Evolutionary conservation across 257 asterid genomes (phyloP).

Genomic region (Jacaranda copaia): DNA sequence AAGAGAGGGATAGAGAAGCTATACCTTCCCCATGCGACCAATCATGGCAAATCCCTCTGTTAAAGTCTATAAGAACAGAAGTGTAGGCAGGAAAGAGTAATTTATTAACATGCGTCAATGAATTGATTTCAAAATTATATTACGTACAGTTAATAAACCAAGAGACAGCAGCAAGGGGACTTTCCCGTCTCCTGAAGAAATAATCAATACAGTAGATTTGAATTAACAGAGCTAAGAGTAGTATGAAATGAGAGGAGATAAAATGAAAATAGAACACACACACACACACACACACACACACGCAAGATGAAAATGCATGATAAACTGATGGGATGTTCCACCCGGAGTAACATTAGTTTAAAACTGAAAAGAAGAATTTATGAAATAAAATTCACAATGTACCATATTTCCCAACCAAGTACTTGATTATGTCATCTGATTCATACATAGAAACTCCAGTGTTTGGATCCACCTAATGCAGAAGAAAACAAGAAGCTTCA

Average conservation of each 20-base stretch:
- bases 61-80: slow-evolving; percentile 57
- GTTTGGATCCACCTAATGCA: slow-evolving; percentile 93
- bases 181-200: slow-evolving; percentile 51
- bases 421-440: slow-evolving; percentile 90
- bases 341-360: too few species aligned
- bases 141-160: slow-evolving; percentile 76
- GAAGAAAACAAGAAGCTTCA: slow-evolving; percentile 27
- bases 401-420: slow-evolving; percentile 90
- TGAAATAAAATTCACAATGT: slow-evolving; percentile 29
- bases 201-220: not conserved
- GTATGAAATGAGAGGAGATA: not conserved
- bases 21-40: slow-evolving; percentile 92
- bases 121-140: slow-evolving; percentile 14
- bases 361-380: not conserved
- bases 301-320: too few species aligned
- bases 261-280: too few species aligned
- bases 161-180: slow-evolving; percentile 52
- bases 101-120: not conserved
- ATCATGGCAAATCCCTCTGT: slow-evolving; percentile 93
- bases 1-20: not conserved
- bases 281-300: too few species aligned
- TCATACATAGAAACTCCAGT: slow-evolving; percentile 94
- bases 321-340: too few species aligned
- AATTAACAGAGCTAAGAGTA: slow-evolving; percentile 4
- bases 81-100: slow-evolving; percentile 24